Evolutionary conservation across 129 eudicot species (phyloP), one percentile per base, ranked within the genome.

Genomic region (Arctium lappa): DNA sequence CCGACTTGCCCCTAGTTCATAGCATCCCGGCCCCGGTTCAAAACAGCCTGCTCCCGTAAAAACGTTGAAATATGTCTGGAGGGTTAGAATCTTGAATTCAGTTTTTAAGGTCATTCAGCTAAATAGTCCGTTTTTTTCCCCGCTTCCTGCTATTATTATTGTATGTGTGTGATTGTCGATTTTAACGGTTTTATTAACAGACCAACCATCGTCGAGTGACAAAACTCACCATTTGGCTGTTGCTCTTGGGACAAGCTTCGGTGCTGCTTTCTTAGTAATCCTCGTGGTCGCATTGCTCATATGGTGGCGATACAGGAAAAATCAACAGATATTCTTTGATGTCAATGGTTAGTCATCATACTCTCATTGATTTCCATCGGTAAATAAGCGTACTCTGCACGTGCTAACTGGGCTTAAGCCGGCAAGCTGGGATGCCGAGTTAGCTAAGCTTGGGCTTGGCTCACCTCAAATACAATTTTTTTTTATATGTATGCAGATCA

Each of bases 301-400:
- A 72, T 95, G 92, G 99, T 89, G 98, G 98, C 92, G 94, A 40
- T 91, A 95, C 74, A 85, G 95, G 70, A 95, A 86, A 82, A 93
- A 93, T 75, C 89, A 92, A 78, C 99, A 95, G 87, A 89, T 95
- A 65, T 93, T 95, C 90, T 95, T 91, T 83, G 99, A 95, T 82
- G 98, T 93, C 42, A 92, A 94, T 72, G 98, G 98, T 94, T 73
- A 74, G 93, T 85, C 60, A 15, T 53, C 62, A 8, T 42, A 2
- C 73, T 5, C 8, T 38, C 29, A 38, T 38, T 53, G 8, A 60
- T 60, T 60, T n/a, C 29, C 8, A 5, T n/a, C 29, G 30, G 0
- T 53, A 60, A 60, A 60, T 60, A 60, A n/a, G 29, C 56, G 56
- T 46, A 46, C 16, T 46, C 13, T 10, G 16, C 29, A 16, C 65